Percentiles rank a stretch among this genome's conserved stretches.
phyloP scores from a whole-genome alignment of 2,329 filamentous ascomycete genomes.

The Sporothrix mexicana region DNA sequence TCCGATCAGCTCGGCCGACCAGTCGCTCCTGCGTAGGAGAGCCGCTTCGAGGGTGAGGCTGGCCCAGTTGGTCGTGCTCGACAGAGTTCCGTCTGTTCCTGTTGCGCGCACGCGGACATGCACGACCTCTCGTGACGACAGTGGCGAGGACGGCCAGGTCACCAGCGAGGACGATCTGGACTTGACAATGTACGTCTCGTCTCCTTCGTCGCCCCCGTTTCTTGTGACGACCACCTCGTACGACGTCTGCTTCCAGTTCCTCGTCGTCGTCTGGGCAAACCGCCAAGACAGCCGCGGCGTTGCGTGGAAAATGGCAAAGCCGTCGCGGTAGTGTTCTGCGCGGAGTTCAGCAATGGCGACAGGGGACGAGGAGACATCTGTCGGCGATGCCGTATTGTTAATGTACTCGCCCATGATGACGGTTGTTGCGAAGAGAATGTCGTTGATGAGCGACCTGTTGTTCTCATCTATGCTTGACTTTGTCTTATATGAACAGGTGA shows the following conservation, averaged over 20 bases:
- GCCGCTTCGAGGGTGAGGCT: neutral
- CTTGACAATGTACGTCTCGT: neutral
- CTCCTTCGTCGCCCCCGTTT: neutral
- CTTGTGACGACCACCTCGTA: neutral
- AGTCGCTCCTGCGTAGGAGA: neutral
- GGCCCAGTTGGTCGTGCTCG: neutral
- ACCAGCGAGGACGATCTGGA: neutral
- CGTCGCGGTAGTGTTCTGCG: neutral
- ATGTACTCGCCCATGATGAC: neutral
- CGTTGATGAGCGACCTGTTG: too few species aligned
- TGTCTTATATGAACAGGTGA: too few species aligned
- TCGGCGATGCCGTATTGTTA: neutral
- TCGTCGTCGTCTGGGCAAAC: neutral
- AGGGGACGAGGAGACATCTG: neutral
- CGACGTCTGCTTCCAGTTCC: neutral
- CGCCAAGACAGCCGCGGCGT: neutral
- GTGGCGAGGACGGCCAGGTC: neutral
- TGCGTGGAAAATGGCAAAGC: constrained; percentile 2
- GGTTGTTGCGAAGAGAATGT: too few species aligned
- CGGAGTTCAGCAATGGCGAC: neutral
- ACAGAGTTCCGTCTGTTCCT: neutral
- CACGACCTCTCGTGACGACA: neutral
- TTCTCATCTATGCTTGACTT: too few species aligned
- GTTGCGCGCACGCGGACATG: neutral
- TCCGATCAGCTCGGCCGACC: neutral